Percentiles rank a stretch among this genome's conserved stretches.
phyloP scores from a whole-genome alignment of 148 eudicot genomes.

The Fagopyrum tataricum region DNA sequence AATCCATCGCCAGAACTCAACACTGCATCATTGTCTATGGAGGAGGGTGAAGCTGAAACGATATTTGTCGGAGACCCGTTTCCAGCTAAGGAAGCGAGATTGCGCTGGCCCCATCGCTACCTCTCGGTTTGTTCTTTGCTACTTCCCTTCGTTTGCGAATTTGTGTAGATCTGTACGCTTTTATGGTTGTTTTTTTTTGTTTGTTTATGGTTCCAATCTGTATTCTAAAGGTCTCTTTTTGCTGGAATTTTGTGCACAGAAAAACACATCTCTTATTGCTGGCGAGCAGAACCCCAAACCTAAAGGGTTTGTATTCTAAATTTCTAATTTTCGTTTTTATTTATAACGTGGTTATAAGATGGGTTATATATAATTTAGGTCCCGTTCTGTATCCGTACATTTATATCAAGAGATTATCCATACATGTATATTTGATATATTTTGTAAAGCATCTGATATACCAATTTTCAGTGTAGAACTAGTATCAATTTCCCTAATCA shows the following conservation, averaged over 20 bases:
- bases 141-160: background rate
- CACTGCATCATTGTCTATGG: background rate
- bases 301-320: background rate
- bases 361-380: too few relatives aligned
- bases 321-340: background rate
- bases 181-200: background rate
- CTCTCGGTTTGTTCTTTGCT: background rate
- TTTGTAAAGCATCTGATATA: too few relatives aligned
- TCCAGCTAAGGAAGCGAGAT: conserved; percentile 29
- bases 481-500: too few relatives aligned
- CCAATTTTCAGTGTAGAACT: too few relatives aligned
- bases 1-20: background rate
- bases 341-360: background rate
- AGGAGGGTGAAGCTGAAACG: conserved; percentile 15
- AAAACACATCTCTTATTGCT: background rate
- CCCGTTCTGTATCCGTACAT: too few relatives aligned
- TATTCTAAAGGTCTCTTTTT: background rate
- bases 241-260: background rate
- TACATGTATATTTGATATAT: too few relatives aligned
- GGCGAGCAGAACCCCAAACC: background rate
- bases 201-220: background rate
- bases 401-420: too few relatives aligned
- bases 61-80: conserved; percentile 39
- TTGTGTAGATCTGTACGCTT: conserved; percentile 4
- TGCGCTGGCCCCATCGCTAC: conserved; percentile 51